These are phyloP conservation scores for Microcyclosporella mali DNA, from an alignment of 2,329 filamentous ascomycete genomes.

Conservation along the genomic window DNA sequence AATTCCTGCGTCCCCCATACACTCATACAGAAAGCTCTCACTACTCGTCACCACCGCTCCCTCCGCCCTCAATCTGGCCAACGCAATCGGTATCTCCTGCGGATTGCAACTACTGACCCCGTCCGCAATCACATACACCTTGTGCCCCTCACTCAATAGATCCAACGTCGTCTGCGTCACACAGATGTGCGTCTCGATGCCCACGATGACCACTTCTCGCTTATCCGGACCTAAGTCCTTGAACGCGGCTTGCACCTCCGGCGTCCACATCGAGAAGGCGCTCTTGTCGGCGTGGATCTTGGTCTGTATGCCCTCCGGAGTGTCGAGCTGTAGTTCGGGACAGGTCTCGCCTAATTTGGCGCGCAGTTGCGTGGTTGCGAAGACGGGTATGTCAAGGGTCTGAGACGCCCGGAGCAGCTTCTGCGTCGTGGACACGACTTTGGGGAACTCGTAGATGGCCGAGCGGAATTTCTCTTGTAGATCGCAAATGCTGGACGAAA, in stretches of 20 bases:
- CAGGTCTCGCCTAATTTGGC: constrained; percentile 75
- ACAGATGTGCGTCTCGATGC: constrained; percentile 92
- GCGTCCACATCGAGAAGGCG: constrained; percentile 79
- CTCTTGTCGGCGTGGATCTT: constrained; percentile 72
- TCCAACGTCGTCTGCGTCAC: constrained; percentile 88
- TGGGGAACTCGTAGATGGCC: constrained; percentile 78
- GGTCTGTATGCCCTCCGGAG: constrained; percentile 46
- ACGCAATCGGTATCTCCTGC: constrained; percentile 72
- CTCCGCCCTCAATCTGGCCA: constrained; percentile 67
- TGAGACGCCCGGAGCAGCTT: constrained; percentile 47
- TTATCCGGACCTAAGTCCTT: constrained; percentile 35
- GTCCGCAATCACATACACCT: constrained; percentile 82
- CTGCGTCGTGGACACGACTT: constrained; percentile 53
- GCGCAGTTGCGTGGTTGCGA: constrained; percentile 79
- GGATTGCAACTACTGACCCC: constrained; percentile 81
- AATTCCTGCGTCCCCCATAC: constrained; percentile 56
- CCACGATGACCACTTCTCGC: constrained; percentile 68
- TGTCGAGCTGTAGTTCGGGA: constrained; percentile 56
- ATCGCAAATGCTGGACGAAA: constrained; percentile 78
- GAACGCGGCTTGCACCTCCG: constrained; percentile 52
- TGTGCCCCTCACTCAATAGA: constrained; percentile 65
- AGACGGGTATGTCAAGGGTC: constrained; percentile 65
- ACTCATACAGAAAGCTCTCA: constrained; percentile 86
- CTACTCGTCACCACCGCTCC: constrained; percentile 77
- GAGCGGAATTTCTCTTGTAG: constrained; percentile 87